Percentiles rank a stretch among this genome's conserved stretches.
Evolutionary conservation across 495 filamentous ascomycete species (phyloP).

Genomic region (Trichoderma parareesei): DNA sequence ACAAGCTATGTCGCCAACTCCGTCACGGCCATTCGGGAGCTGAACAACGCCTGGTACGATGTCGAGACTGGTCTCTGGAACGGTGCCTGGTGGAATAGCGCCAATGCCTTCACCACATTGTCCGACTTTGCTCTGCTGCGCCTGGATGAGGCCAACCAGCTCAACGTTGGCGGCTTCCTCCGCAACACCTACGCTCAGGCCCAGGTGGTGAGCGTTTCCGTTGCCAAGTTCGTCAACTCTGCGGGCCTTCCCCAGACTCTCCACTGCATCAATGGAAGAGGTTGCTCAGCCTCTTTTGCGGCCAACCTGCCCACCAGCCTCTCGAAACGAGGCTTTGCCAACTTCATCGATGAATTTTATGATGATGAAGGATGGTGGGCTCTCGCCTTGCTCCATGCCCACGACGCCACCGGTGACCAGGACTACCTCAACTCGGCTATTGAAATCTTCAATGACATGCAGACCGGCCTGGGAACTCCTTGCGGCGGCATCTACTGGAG

Average conservation of each 20-base stretch:
- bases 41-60: slow-evolving; percentile 58
- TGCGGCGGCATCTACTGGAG: slow-evolving; percentile 67
- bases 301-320: slow-evolving; percentile 13
- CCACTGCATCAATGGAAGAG: slow-evolving; percentile 19
- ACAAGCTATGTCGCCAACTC: slow-evolving; percentile 32
- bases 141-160: slow-evolving; percentile 17
- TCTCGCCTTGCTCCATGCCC: slow-evolving; percentile 55
- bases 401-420: slow-evolving; percentile 49
- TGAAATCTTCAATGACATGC: slow-evolving; percentile 55
- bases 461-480: slow-evolving; percentile 43
- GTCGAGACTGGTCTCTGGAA: slow-evolving; percentile 52
- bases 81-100: slow-evolving; percentile 70
- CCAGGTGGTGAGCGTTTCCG: slow-evolving; percentile 24
- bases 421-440: slow-evolving; percentile 49
- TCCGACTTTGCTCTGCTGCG: slow-evolving; percentile 49
- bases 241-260: slow-evolving; percentile 25
- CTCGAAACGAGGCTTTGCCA: slow-evolving; percentile 26
- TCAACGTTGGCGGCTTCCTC: slow-evolving; percentile 31
- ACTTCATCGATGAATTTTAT: slow-evolving; percentile 57
- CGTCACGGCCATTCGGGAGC: slow-evolving; percentile 34
- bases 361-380: slow-evolving; percentile 74
- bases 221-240: slow-evolving; percentile 23
- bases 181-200: slow-evolving; percentile 36
- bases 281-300: slow-evolving; percentile 11
- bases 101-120: slow-evolving; percentile 57